Base-by-base conservation (phyloP, 192 early-diverging fungal genomes). In the Cetraspora pellucida region DNA sequence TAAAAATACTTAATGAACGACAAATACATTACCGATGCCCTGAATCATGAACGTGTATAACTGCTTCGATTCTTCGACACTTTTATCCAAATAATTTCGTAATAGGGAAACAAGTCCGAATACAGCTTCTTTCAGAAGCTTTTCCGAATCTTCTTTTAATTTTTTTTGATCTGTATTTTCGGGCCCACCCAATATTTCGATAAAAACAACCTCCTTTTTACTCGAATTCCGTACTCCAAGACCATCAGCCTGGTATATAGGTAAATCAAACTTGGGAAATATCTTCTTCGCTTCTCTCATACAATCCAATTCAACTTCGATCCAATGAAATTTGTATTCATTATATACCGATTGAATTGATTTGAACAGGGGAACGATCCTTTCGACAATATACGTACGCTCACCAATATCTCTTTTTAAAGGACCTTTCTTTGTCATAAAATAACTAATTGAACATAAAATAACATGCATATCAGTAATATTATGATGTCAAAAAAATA, bases 271-370 rank as follows among this genome's bases (percentile, higher is more conserved):
- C 6, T 55, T 52, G 5, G 69, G 54, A 17, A 61, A 61, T 61
- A 74, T 21, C 44, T 61, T 37, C 44, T 47, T 74, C 44, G 25
- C 44, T 46, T 74, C 57, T 7, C 43, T 61, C 2, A 74, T 74
- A 47, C 72, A 61, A 61, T 61, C 44, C 17, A 58, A 59, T 28
- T 74, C 37, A 8, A 74, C 43, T 11, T 74, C 57, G 0, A 74
- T 74, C 72, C 72, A 74, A 74, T 74, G 58, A 74, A 74, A 74
- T 44, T 61, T 74, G 21, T 61, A 61, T 47, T 74, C 72, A 14
- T 61, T 44, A 47, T 74, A 74, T 59, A 74, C n/a, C 21, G 59
- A 74, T 46, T 74, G 58, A 17, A 74, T 74, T 63, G 43, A 57
- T 74, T 74, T 74, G 8, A 74, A 74, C 37, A 74, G 8, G 46